These are phyloP conservation scores for Haematococcus sp. DNA, from an alignment of 139 green algal species.

Conservation along the genomic window DNA sequence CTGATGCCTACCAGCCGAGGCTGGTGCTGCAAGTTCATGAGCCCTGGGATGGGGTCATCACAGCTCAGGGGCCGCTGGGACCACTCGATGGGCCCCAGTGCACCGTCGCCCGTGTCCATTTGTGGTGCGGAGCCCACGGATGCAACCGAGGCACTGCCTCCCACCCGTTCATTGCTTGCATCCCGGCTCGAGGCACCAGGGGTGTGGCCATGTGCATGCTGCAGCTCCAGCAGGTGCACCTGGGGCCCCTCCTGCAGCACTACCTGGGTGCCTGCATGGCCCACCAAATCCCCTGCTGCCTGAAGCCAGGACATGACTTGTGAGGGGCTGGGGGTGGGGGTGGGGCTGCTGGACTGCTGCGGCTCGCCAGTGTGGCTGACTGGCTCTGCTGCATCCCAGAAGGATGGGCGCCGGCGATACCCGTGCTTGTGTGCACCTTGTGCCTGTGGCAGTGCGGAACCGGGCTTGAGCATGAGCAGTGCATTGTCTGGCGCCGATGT, in stretches of 20 bases:
- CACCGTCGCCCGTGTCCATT: too few relatives aligned
- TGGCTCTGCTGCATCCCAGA: too few relatives aligned
- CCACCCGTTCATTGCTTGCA: too few relatives aligned
- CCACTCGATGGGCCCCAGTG: too few relatives aligned
- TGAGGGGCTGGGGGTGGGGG: too few relatives aligned
- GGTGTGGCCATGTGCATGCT: neutral
- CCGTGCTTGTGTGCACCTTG: too few relatives aligned
- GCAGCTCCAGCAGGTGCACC: neutral
- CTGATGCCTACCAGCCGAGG: neutral
- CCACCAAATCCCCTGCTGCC: neutral
- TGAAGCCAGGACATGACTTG: constrained; percentile 4
- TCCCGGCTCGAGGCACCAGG: neutral
- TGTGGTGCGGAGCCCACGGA: neutral
- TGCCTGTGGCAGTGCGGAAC: too few relatives aligned
- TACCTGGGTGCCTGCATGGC: neutral
- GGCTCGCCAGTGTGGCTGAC: too few relatives aligned
- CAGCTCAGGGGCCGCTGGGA: neutral
- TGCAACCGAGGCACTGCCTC: neutral
- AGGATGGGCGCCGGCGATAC: too few relatives aligned
- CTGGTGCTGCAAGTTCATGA: constrained; percentile 1
- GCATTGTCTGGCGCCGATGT: too few relatives aligned
- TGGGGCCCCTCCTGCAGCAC: constrained; percentile 4
- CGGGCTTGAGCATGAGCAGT: too few relatives aligned
- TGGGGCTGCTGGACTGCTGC: too few relatives aligned
- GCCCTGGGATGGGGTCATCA: neutral